These are phyloP conservation scores for Globisporangium spiculum DNA, from an alignment of 352 stramenopile genomes.

Conservation along the genomic window DNA sequence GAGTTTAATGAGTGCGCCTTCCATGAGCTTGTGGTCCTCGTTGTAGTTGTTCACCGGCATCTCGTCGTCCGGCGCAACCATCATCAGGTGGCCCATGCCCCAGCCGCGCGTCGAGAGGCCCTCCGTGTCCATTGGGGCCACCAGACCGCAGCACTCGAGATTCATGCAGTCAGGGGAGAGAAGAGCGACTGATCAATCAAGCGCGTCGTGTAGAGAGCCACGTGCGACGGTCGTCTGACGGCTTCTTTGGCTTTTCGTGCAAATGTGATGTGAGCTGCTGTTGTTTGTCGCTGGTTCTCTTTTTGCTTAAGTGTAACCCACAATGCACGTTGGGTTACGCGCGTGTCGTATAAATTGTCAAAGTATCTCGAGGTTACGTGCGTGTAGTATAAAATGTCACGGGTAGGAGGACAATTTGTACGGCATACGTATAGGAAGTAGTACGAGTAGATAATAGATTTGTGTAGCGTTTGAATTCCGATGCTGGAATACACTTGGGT, in stretches of 20 bases:
- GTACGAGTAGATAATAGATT: no score
- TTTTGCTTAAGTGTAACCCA: no score
- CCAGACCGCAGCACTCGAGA: constrained; percentile 17
- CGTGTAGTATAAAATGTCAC: no score
- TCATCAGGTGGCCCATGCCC: constrained; percentile 17
- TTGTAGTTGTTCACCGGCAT: constrained; percentile 69
- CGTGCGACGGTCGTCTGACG: not conserved
- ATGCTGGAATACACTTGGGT: no score
- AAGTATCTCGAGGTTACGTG: no score
- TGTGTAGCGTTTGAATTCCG: no score
- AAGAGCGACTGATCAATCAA: not conserved
- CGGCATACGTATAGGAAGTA: no score
- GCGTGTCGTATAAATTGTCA: no score
- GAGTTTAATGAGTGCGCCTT: constrained; percentile 82
- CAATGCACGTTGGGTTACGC: no score
- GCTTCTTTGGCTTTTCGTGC: not conserved
- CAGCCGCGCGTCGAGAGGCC: constrained; percentile 13
- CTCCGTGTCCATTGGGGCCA: constrained; percentile 10
- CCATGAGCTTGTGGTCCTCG: constrained; percentile 84
- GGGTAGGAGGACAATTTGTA: no score
- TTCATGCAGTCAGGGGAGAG: not conserved
- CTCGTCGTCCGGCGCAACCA: constrained; percentile 41
- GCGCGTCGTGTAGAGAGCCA: not conserved
- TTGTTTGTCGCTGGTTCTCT: no score
- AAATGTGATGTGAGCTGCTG: not conserved